phyloP scores from a whole-genome alignment of 805 yeast species.

The Yarrowia osloensis region DNA sequence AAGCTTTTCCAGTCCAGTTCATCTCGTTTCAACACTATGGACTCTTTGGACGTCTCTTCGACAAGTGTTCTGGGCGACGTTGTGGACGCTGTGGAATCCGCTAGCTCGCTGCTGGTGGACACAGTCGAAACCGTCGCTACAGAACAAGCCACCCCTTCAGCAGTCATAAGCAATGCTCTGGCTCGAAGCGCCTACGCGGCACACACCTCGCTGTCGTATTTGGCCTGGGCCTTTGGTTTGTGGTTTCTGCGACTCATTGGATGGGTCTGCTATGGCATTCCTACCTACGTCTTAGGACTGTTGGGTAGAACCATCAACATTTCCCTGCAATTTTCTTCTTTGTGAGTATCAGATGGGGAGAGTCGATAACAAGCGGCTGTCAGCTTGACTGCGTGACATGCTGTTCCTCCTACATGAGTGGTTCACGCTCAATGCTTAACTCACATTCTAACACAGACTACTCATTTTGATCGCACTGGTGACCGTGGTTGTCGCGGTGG shows the following conservation, averaged over 20 bases:
- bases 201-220: slow-evolving; percentile 1
- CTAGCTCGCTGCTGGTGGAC: neutral
- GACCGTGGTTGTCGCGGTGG: slow-evolving; percentile 48
- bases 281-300: slow-evolving; percentile 39
- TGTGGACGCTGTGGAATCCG: neutral
- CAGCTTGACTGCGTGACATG: no score
- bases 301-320: slow-evolving; percentile 53
- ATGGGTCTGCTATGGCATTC: slow-evolving; percentile 38
- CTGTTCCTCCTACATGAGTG: no score
- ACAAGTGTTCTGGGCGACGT: neutral
- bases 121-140: neutral
- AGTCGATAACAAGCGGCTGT: no score
- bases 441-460: slow-evolving; percentile 7
- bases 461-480: slow-evolving; percentile 40
- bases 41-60: slow-evolving; percentile 1
- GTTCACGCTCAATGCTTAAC: no score
- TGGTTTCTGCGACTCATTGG: slow-evolving; percentile 22
- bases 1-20: neutral
- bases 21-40: neutral
- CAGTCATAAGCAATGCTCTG: neutral
- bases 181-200: slow-evolving; percentile 21
- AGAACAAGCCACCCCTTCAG: neutral
- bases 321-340: slow-evolving; percentile 53
- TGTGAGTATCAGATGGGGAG: slow-evolving; percentile 25
- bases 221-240: slow-evolving; percentile 27